Base-by-base conservation (phyloP, 2,329 filamentous ascomycete genomes). In the Fragosphaeria purpurea region DNA sequence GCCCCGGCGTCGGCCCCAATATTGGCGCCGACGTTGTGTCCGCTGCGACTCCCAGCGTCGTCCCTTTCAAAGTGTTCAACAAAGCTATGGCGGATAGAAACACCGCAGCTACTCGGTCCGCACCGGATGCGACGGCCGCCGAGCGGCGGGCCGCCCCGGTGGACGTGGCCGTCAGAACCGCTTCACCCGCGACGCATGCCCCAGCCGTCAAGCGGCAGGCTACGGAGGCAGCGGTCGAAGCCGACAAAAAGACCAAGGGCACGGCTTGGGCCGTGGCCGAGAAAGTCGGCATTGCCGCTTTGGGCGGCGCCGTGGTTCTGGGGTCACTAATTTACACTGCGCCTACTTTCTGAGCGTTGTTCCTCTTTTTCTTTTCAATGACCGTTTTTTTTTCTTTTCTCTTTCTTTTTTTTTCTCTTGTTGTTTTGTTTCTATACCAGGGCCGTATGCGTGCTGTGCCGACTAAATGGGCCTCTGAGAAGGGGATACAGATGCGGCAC, bases 271-370 rank as follows among this genome's bases (percentile, higher is more conserved):
- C 54, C 3, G 41, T 52, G 2, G 54, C 50, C 4, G 56, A 57
- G 53, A 57, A 44, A 44, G 52, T 67, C 7, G 65, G 66, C 7
- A 66, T 65, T 51, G 65, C 65, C 2, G 66, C 67, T 3, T 59
- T 69, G 1, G 67, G 67, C 9, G 64, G 65, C 7, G 61, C 64
- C 2, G 63, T 66, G 47, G 60, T 70, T 3, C 53, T 70, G 9
- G 62, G 63, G 1, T 64, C 66, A 1, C 58, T 70, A 10, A 64
- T 69, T 41, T 67, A 65, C 53, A 68, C 67, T 7, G 67, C 67
- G 1, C 67, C 67, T 0, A 60, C 61, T 4, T 63, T 69, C 41
- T 57, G 40, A 54, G 39, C 8, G 11, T 41, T n/a, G 1, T 33
- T 11, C n/a, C n/a, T n/a, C n/a, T 5, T 8, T 40, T 31, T 41